These are phyloP conservation scores for Ambrosia hybrid DNA, from an alignment of 140 eudicot species.

Conservation along the genomic window DNA sequence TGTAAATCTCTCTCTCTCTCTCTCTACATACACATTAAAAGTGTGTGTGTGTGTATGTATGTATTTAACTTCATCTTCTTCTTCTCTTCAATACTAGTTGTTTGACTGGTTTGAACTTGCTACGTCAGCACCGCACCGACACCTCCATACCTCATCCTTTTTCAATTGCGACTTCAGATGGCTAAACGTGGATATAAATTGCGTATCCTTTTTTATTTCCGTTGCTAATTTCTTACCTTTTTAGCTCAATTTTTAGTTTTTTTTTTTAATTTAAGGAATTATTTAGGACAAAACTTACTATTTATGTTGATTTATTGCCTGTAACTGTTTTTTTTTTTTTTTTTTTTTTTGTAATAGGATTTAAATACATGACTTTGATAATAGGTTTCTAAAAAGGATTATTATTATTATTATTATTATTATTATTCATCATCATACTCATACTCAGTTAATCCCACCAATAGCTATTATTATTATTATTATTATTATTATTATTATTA, in stretches of 20 bases:
- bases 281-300: constrained; percentile 7
- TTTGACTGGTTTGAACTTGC: constrained; percentile 7
- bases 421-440: no score
- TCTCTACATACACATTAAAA: neutral
- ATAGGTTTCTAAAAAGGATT: no score
- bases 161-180: constrained; percentile 38
- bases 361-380: no score
- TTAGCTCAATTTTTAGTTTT: neutral
- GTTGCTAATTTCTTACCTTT: constrained; percentile 8
- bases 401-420: no score
- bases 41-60: constrained; percentile 15
- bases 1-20: neutral
- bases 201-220: constrained; percentile 67
- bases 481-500: no score
- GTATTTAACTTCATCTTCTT: constrained; percentile 12
- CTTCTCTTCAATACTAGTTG: constrained; percentile 12
- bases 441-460: no score
- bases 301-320: constrained; percentile 5
- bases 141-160: constrained; percentile 9
- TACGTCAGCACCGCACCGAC: constrained; percentile 37
- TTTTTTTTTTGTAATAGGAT: no score
- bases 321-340: neutral
- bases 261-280: neutral
- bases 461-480: no score
- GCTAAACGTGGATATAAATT: constrained; percentile 84